Conservation (phyloP, 2,329 filamentous ascomycete species). For the Seiridium unicorne region DNA sequence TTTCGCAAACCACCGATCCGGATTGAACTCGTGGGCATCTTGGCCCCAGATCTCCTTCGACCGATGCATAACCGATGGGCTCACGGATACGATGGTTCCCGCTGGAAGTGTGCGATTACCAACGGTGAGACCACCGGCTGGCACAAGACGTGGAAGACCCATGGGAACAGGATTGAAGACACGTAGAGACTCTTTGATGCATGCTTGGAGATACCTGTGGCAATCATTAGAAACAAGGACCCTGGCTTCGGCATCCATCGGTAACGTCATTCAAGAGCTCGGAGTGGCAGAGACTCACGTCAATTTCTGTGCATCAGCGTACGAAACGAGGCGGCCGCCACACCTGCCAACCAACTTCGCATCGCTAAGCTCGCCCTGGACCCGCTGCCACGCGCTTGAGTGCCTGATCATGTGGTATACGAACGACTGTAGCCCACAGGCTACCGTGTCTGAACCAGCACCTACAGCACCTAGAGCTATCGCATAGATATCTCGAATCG, state of each 20-base stretch:
- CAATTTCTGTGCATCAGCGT: not conserved
- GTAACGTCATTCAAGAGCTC: too few species aligned
- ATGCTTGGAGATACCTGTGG: not conserved
- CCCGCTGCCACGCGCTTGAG: not conserved
- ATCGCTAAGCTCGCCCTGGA: not conserved
- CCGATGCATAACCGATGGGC: not conserved
- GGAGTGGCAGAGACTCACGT: not conserved
- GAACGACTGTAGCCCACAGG: not conserved
- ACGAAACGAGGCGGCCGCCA: not conserved
- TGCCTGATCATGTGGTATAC: conserved; percentile 1
- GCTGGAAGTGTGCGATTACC: not conserved
- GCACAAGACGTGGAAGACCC: conserved; percentile 2
- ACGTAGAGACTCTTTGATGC: conserved; percentile 3
- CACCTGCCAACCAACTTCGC: not conserved
- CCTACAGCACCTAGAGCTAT: not conserved
- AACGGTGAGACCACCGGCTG: conserved; percentile 5
- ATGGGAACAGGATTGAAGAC: conserved; percentile 1
- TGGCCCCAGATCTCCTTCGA: conserved; percentile 6
- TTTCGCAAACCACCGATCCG: conserved; percentile 3
- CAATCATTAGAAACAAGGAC: too few species aligned
- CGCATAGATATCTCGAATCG: not conserved
- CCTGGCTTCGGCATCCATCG: too few species aligned
- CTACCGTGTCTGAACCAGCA: conserved; percentile 5
- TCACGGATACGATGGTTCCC: not conserved
- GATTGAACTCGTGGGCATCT: conserved; percentile 4